phyloP scores from a whole-genome alignment of 305 asterid genomes.

The Coffea humblotiana region DNA sequence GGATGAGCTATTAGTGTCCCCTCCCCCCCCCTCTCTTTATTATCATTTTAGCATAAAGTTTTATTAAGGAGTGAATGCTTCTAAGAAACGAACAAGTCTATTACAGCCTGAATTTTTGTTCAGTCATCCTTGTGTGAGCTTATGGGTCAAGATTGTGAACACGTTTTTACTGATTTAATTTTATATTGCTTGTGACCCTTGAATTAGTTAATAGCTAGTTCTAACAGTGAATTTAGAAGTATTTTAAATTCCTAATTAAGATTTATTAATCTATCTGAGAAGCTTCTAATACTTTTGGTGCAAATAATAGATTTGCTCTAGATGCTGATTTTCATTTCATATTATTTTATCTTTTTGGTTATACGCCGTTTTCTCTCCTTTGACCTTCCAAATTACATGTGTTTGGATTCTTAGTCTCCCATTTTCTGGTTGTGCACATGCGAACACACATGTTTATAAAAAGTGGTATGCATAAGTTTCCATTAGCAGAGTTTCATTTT shows the following conservation, averaged over 20 bases:
- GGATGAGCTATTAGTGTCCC: background rate
- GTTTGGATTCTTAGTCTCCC: background rate
- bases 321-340: background rate
- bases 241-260: background rate
- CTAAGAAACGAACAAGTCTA: too few species aligned
- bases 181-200: background rate
- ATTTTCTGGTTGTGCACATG: background rate
- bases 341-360: background rate
- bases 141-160: background rate
- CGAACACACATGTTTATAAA: background rate
- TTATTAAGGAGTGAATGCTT: background rate
- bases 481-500: background rate
- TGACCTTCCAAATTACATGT: background rate
- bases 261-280: background rate
- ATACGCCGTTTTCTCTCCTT: background rate
- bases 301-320: background rate
- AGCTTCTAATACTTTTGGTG: background rate
- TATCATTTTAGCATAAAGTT: background rate
- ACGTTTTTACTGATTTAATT: background rate
- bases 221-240: background rate
- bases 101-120: background rate
- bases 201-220: background rate
- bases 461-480: background rate
- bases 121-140: background rate
- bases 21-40: too few species aligned